Evolutionary conservation across 1,284 basidiomycete species (phyloP), one percentile per base, ranked within the genome.

Genomic region (Trametes pubescens): DNA sequence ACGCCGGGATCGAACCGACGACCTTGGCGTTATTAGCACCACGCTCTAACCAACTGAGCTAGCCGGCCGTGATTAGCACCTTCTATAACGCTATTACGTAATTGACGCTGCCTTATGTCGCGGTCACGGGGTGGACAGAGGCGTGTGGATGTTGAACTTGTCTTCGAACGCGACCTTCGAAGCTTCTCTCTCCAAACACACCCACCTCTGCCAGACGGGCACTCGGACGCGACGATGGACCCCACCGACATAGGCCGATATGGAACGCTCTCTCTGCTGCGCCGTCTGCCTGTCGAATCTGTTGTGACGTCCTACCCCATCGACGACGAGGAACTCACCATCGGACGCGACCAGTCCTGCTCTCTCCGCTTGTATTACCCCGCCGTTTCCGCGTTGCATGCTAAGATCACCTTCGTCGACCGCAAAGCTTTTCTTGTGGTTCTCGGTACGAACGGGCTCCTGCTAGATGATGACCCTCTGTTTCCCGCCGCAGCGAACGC

Each of bases 391-490:
- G 76, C 81, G 1, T 62, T 90, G 1, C 90, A 92, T 69, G 88
- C 87, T 63, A 89, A 85, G 70, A 81, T 91, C 46, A 76, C 86
- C n/a, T 90, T 91, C 63, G 65, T 68, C 79, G 69, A 86, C 64
- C 86, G 82, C 62, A 90, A 90, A 79, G 90, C 90, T 11, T 91
- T 90, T 70, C 75, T 92, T 7, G 79, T 84, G 32, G 84, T 91
- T 1, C 73, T 87, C 9, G 89, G 89, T 8, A 74, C 78, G 2
- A 79, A 79, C 60, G 89, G 90, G 0, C 76, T 88, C 14, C 59
- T 82, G 4, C 80, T 91, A 21, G 89, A 91, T 70, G 86, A 85
- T 10, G 88, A 84, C 65, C 77, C 81, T 61, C 86, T 91, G 6
- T 84, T 81, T 61, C 88, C 78, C 13, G 57, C 87, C 0, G 58